phyloP scores from a whole-genome alignment of 2,329 filamentous ascomycete genomes.

The Penicillium janthinellum region DNA sequence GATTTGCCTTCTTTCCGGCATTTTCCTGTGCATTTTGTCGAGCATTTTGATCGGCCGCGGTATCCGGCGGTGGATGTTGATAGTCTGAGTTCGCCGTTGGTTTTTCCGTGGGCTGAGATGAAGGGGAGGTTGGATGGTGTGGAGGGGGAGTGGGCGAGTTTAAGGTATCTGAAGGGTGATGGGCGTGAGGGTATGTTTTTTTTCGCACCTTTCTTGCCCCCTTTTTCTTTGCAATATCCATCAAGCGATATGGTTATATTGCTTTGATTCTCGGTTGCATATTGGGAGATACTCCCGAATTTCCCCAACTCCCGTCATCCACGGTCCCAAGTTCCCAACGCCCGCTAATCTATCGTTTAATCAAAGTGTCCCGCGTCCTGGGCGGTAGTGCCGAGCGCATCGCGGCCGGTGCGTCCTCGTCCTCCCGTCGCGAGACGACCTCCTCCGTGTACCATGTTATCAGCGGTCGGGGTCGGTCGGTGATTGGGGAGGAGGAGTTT shows the following conservation, averaged over 20 bases:
- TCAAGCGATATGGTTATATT: not conserved
- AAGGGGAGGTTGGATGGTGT: slow-evolving; percentile 44
- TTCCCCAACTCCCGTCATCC: not conserved
- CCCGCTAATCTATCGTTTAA: slow-evolving; percentile 9
- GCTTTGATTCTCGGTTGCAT: no score
- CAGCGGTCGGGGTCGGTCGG: slow-evolving; percentile 47
- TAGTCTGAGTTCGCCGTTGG: slow-evolving; percentile 43
- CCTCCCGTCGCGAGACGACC: slow-evolving; percentile 50
- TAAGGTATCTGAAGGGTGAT: slow-evolving; percentile 40
- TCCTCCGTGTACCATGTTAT: slow-evolving; percentile 59
- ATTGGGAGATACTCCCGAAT: not conserved
- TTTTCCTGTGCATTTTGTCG: slow-evolving; percentile 57
- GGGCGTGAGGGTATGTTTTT: slow-evolving; percentile 35
- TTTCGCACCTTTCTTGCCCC: not conserved
- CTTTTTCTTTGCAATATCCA: not conserved
- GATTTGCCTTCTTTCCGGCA: slow-evolving; percentile 57
- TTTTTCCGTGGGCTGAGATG: slow-evolving; percentile 55
- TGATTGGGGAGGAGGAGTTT: slow-evolving; percentile 42
- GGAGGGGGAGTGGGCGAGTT: slow-evolving; percentile 30
- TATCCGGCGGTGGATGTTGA: slow-evolving; percentile 55
- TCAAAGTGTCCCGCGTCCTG: slow-evolving; percentile 50
- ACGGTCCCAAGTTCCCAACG: not conserved
- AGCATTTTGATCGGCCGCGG: slow-evolving; percentile 51
- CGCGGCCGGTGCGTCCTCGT: slow-evolving; percentile 39
- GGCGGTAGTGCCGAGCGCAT: slow-evolving; percentile 53